Base-by-base conservation (phyloP, 1,139 yeast genomes). In the Yamadazyma songkhlaensis region DNA sequence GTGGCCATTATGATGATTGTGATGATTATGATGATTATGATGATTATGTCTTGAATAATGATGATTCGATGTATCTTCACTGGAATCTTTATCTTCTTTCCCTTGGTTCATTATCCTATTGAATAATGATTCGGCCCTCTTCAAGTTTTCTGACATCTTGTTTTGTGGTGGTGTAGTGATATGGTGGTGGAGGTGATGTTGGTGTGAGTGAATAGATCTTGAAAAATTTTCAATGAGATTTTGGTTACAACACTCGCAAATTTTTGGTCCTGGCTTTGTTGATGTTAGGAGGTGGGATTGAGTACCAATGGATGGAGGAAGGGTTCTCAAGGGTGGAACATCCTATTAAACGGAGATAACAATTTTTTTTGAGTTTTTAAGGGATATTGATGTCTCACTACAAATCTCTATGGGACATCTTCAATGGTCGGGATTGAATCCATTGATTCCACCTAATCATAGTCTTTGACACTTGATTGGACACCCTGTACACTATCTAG, bases 51-150 rank as follows among this genome's bases (percentile, higher is more conserved):
- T 25, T 11, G 22, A 25, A 27, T 36, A 32, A 8, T 28, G 17
- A 21, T 35, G 17, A 14, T 17, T 32, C 22, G 32, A 17, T 6
- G 34, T 17, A 25, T 39, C 35, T 9, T 53, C 52, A 4, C n/a
- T 14, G 5, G 23, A 8, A 14, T 31, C 34, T 37, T 58, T 61
- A 27, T 34, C 37, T 9, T 34, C 41, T 28, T 38, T 38, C 9
- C 41, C 41, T 39, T 62, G 74, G 50, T 70, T 71, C 74, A 71
- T 70, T 48, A 71, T 71, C 49, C 76, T 54, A 50, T 71, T 71
- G 59, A 71, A 71, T 39, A 71, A 61, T 34, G 74, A 68, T 49
- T 71, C 77, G 30, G 77, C 77, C 54, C 76, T 62, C 45, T 70
- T 71, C 49, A 71, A 63, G 53, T 71, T 71, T 46, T 71, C 77